These are phyloP conservation scores for Tagetes erecta DNA, from an alignment of 129 eudicot genomes.

Conservation along the genomic window DNA sequence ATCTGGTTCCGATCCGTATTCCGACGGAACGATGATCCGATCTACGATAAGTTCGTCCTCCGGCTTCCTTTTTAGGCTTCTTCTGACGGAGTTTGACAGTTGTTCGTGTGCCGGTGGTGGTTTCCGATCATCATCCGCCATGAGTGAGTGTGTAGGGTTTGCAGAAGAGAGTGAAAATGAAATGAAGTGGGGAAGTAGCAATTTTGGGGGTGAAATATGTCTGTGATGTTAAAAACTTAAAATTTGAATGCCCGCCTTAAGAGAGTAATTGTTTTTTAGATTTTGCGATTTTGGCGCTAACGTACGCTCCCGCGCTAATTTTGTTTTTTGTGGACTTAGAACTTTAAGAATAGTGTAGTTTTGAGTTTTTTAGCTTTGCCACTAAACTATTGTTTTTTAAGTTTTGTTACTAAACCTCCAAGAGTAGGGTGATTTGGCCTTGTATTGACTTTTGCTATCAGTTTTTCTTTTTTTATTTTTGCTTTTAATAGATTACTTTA, in stretches of 20 bases:
- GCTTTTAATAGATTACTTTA: too few species aligned
- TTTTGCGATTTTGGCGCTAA: constrained; percentile 34
- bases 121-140: constrained; percentile 74
- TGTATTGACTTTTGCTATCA: too few species aligned
- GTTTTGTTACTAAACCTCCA: too few species aligned
- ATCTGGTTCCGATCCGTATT: constrained; percentile 53
- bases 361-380: too few species aligned
- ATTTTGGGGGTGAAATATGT: constrained; percentile 1
- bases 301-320: constrained; percentile 39
- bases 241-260: constrained; percentile 25
- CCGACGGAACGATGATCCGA: constrained; percentile 33
- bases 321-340: too few species aligned
- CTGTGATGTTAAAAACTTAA: not conserved
- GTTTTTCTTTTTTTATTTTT: too few species aligned
- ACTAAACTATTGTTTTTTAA: too few species aligned
- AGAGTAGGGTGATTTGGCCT: too few species aligned
- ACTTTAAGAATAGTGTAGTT: too few species aligned
- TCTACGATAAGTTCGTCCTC: constrained; percentile 54
- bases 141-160: constrained; percentile 33
- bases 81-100: constrained; percentile 50
- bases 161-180: constrained; percentile 26
- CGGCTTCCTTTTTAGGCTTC: constrained; percentile 84
- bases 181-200: constrained; percentile 9
- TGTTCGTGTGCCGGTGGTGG: constrained; percentile 38
- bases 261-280: not conserved